phyloP scores from a whole-genome alignment of 2,329 filamentous ascomycete genomes.

The Cercospora canescens region DNA sequence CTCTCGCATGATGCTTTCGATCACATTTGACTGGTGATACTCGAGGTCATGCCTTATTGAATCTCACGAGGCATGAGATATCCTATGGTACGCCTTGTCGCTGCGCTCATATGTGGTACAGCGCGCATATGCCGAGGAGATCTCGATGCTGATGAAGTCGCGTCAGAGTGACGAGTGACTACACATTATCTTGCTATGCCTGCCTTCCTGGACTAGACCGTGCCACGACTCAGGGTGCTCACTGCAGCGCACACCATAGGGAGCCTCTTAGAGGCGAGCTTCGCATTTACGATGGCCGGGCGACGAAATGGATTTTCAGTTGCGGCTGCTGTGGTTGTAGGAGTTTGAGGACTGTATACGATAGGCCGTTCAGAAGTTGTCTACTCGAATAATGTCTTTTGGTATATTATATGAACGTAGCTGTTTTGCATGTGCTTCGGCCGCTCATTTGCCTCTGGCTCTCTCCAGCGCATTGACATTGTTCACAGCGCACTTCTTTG shows the following conservation, averaged over 20 bases:
- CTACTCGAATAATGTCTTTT: constrained; percentile 2
- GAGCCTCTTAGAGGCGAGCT: background rate
- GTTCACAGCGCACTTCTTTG: background rate
- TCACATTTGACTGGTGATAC: constrained; percentile 7
- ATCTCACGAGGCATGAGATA: constrained; percentile 3
- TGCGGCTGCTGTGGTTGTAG: background rate
- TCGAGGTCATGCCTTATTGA: constrained; percentile 4
- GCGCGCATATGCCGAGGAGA: background rate
- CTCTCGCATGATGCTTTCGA: constrained; percentile 10
- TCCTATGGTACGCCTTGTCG: constrained; percentile 5
- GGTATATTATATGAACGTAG: background rate
- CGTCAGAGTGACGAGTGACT: background rate
- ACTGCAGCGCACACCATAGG: background rate
- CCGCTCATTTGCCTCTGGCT: background rate
- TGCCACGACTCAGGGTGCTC: background rate
- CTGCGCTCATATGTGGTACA: constrained; percentile 7
- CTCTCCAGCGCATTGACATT: background rate
- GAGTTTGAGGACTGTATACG: background rate
- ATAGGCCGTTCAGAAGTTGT: background rate
- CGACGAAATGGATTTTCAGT: background rate
- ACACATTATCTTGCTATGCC: background rate
- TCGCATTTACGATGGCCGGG: background rate
- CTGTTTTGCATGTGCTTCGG: background rate
- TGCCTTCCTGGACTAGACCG: background rate
- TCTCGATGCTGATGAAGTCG: constrained; percentile 2